Evolutionary conservation across 2,329 filamentous ascomycete species (phyloP), one percentile per base, ranked within the genome.

Genomic region (Gnomoniopsis sp.): DNA sequence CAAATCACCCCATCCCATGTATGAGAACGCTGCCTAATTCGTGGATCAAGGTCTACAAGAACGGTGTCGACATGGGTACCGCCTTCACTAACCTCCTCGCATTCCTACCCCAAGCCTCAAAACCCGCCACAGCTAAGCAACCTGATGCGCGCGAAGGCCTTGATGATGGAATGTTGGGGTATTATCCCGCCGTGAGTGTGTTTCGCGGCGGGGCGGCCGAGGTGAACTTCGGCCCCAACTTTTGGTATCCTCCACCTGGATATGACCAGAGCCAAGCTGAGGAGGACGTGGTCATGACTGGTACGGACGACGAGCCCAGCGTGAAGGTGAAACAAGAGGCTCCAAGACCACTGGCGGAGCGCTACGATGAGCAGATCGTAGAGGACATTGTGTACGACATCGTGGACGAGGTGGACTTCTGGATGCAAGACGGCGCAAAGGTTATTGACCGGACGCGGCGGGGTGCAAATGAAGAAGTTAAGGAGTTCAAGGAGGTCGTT

Each of bases 361-460:
- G 95, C 34, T 98, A 92, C 73, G 85, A 87, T 60, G 93, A 99
- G 70, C 93, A 98, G 76, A 93, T 99, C 62, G 92, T 89, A 15
- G 95, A 99, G 75, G 95, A 99, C 68, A 80, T 97, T 23, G 83
- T 96, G 33, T 96, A 92, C 71, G 95, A 99, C 72, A 83, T 99
- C 55, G 81, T 98, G 34, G 95, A 99, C 69, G 95, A 99, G 74
- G 90, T 96, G 51, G 92, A 96, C 75, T 95, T 90, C 75, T 96
- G 86, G 87, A 81, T 87, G 72, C 85, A 90, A 69, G 90, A 91
- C 63, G 82, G 81, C 23, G 79, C 77, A 10, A 77, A 76, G 61
- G 75, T 78, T 10, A 75, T 79, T 49, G 79, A 79, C 59, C 73
- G 75, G 48, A 75, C 75, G 11, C 78, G 69, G 14, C 74, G 73